phyloP scores from a whole-genome alignment of 305 asterid species.

The Solanum hybrid region DNA sequence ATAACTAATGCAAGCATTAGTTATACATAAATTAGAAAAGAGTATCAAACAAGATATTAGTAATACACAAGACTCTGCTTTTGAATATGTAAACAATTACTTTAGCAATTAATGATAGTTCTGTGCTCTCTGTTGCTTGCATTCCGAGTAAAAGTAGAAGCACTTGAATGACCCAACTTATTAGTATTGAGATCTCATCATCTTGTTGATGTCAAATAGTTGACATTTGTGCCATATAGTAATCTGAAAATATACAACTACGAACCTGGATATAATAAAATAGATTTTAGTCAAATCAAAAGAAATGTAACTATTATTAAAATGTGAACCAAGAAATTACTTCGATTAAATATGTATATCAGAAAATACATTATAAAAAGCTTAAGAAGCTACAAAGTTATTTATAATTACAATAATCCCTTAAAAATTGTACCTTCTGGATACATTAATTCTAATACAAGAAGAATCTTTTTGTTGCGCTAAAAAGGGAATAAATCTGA shows the following conservation, averaged over 20 bases:
- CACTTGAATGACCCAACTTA: background rate
- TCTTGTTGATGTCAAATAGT: background rate
- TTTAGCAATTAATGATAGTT: background rate
- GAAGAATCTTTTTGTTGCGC: background rate
- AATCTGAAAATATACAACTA: background rate
- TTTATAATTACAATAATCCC: background rate
- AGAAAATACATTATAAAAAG: background rate
- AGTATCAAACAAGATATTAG: background rate
- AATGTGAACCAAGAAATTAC: background rate
- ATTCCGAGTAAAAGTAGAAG: background rate
- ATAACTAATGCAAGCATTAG: background rate
- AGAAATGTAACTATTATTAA: background rate
- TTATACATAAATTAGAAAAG: background rate
- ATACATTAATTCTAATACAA: background rate
- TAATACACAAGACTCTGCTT: background rate
- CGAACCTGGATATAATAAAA: background rate
- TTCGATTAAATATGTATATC: background rate
- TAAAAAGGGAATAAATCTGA: background rate
- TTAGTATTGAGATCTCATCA: background rate
- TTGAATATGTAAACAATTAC: background rate
- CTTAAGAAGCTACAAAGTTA: background rate
- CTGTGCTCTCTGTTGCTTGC: background rate
- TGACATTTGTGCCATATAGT: background rate
- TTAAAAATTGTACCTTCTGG: too few species aligned
- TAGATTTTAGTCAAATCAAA: background rate